Evolutionary conservation across 805 yeast genomes (phyloP).

Genomic region (Teunomyces lycoperdinae): DNA sequence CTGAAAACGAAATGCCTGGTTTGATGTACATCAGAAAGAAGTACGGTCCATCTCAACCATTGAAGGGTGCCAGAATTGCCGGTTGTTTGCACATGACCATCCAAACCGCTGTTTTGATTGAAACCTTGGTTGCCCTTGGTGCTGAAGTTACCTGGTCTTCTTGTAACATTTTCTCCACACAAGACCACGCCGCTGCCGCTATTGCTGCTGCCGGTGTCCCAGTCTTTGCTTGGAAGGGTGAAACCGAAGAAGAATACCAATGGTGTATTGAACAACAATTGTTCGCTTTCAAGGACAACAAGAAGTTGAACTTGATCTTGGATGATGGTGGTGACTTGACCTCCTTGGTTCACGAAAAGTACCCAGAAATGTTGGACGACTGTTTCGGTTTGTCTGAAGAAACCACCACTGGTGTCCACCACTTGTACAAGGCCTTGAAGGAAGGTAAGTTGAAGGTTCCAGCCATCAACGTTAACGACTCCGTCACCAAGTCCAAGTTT

Average conservation of each 20-base stretch:
- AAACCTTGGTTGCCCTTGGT: constrained; percentile 94
- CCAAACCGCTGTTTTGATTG: constrained; percentile 98
- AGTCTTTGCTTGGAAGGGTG: constrained; percentile 99
- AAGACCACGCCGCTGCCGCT: constrained; percentile 99
- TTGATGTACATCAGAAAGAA: constrained; percentile 93
- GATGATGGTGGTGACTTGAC: constrained; percentile 99
- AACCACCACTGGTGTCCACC: constrained; percentile 99
- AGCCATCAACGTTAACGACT: constrained; percentile 98
- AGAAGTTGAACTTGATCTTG: constrained; percentile 92
- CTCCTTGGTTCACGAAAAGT: constrained; percentile 91
- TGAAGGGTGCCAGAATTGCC: constrained; percentile 97
- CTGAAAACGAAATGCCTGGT: constrained; percentile 99
- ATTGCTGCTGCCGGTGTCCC: constrained; percentile 99
- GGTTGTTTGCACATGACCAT: constrained; percentile 99
- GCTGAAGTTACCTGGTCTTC: constrained; percentile 99
- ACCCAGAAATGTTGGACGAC: constrained; percentile 94
- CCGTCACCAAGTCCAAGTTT: constrained; percentile 98
- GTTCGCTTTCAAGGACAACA: constrained; percentile 93
- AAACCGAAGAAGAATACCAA: constrained; percentile 98
- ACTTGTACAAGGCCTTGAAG: constrained; percentile 92
- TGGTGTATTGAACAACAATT: constrained; percentile 99
- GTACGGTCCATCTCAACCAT: constrained; percentile 90
- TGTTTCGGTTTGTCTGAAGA: constrained; percentile 98
- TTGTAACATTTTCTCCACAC: constrained; percentile 99
- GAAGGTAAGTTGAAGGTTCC: constrained; percentile 92